Evolutionary conservation across 148 eudicot genomes (phyloP).

Genomic region (Nepenthes gracilis): DNA sequence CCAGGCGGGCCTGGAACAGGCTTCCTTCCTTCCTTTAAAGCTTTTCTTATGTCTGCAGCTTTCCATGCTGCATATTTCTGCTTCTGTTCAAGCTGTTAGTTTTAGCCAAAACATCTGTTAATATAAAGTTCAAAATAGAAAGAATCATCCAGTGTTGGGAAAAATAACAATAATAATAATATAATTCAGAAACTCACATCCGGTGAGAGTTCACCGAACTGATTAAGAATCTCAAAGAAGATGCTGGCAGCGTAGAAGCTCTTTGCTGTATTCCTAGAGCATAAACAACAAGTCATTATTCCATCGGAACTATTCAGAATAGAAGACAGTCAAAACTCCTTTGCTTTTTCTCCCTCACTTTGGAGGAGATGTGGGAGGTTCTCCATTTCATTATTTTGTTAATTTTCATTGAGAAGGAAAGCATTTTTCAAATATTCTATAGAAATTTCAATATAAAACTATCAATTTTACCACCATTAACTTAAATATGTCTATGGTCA

Average conservation of each 20-base stretch:
- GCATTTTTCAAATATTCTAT: no score
- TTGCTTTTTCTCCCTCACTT: no score
- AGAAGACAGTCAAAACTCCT: no score
- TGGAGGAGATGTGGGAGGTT: no score
- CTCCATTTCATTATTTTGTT: no score
- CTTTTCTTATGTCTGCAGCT: slow-evolving; percentile 97
- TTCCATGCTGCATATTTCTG: slow-evolving; percentile 98
- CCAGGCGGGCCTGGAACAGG: slow-evolving; percentile 98
- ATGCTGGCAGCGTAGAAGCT: slow-evolving; percentile 97
- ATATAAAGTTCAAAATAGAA: not conserved
- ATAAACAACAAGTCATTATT: slow-evolving; percentile 3
- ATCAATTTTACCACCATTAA: no score
- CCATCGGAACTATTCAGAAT: not conserved
- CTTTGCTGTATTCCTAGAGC: slow-evolving; percentile 75
- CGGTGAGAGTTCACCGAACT: slow-evolving; percentile 76
- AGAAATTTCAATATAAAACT: no score
- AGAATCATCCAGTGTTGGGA: not conserved
- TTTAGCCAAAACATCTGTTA: not conserved
- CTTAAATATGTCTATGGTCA: no score
- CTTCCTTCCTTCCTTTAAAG: slow-evolving; percentile 88
- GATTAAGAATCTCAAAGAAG: slow-evolving; percentile 91
- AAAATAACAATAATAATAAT: no score
- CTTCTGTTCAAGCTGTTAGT: slow-evolving; percentile 81
- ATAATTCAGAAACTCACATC: slow-evolving; percentile 51
- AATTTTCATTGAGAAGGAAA: no score